Conservation (phyloP, 352 stramenopile species). For the Peronosclerospora sorghi region DNA sequence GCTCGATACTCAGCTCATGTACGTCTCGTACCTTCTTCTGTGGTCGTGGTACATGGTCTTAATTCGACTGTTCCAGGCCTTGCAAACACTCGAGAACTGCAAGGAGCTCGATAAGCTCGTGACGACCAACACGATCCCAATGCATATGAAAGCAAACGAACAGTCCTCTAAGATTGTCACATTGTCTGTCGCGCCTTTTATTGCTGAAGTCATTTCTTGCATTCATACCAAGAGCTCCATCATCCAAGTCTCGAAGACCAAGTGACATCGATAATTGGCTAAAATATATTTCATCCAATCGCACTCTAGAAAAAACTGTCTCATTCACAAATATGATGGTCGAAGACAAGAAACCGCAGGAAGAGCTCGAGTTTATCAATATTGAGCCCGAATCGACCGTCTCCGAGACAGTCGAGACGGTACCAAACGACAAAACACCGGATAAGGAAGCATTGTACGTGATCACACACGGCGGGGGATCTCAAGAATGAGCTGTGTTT, state of each 20-base stretch:
- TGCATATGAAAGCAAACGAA: slow-evolving; percentile 19
- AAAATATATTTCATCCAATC: slow-evolving; percentile 8
- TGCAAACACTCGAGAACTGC: slow-evolving; percentile 48
- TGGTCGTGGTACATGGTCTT: background rate
- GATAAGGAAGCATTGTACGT: slow-evolving; percentile 57
- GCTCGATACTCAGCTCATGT: slow-evolving; percentile 73
- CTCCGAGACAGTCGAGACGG: slow-evolving; percentile 1
- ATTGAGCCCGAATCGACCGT: slow-evolving; percentile 27
- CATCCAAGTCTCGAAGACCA: slow-evolving; percentile 71
- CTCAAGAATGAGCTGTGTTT: background rate
- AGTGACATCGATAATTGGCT: slow-evolving; percentile 33
- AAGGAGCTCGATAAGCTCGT: slow-evolving; percentile 73
- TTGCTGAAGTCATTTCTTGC: slow-evolving; percentile 82
- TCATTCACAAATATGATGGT: slow-evolving; percentile 29
- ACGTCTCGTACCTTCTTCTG: slow-evolving; percentile 8
- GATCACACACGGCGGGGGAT: background rate
- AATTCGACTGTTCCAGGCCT: slow-evolving; percentile 20
- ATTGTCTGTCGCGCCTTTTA: slow-evolving; percentile 77
- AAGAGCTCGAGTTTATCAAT: slow-evolving; percentile 74
- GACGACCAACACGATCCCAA: slow-evolving; percentile 79
- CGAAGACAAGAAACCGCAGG: slow-evolving; percentile 49
- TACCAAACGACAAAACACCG: slow-evolving; percentile 15
- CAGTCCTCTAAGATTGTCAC: slow-evolving; percentile 67
- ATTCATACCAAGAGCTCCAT: slow-evolving; percentile 84
- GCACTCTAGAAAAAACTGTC: background rate